Conservation (phyloP, 441 rosid species). For the Adansonia rubrostipa region DNA sequence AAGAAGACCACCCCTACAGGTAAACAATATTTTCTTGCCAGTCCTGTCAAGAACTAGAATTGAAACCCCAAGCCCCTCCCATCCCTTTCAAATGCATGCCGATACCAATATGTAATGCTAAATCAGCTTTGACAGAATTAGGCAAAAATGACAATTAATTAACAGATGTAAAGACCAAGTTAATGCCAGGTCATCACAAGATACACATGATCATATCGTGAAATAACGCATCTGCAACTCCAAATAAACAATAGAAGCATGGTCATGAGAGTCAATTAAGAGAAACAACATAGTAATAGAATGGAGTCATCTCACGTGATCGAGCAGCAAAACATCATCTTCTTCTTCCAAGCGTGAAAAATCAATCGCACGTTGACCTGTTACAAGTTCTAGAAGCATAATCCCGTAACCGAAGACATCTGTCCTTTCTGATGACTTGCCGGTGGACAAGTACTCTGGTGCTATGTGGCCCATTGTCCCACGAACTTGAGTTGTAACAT, state of each 20-base stretch:
- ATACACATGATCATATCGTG: neutral
- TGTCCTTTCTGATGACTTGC: constrained; percentile 89
- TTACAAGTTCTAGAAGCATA: constrained; percentile 91
- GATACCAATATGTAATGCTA: neutral
- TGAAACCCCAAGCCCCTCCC: neutral
- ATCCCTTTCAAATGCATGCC: neutral
- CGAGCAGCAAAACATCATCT: constrained; percentile 88
- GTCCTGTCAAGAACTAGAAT: neutral
- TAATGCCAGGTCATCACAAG: neutral
- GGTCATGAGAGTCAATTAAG: neutral
- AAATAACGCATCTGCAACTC: neutral
- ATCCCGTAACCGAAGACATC: constrained; percentile 96
- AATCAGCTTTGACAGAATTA: neutral
- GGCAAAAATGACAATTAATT: neutral
- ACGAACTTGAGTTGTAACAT: constrained; percentile 93
- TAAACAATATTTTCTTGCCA: neutral
- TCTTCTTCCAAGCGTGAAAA: constrained; percentile 94
- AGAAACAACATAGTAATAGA: neutral
- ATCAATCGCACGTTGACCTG: constrained; percentile 97
- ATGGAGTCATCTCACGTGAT: constrained; percentile 65
- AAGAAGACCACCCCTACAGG: neutral
- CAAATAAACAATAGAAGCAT: constrained; percentile 3
- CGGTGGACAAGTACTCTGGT: constrained; percentile 94
- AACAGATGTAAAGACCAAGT: neutral
- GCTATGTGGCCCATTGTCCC: constrained; percentile 99